Evolutionary conservation across 73 alveolate species (phyloP).

Genomic region (Tetrahymena malaccensis): DNA sequence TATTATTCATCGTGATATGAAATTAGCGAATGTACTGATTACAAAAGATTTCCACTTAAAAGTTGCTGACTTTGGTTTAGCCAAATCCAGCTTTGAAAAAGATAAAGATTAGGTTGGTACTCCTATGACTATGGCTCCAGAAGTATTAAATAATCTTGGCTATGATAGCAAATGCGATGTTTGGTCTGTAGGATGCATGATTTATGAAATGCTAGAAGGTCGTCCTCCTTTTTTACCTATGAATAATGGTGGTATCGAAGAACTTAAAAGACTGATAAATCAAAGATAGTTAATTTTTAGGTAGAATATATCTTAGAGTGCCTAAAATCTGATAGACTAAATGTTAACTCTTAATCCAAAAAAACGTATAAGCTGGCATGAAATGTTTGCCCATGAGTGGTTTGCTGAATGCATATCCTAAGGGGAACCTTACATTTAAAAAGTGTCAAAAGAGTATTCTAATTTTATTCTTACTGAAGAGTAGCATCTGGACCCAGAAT

Average conservation of each 20-base stretch:
- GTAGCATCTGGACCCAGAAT: background rate
- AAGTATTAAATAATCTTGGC: background rate
- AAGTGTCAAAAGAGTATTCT: background rate
- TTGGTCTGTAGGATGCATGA: background rate
- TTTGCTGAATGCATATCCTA: background rate
- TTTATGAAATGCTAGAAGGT: background rate
- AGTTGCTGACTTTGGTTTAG: slow-evolving; percentile 71
- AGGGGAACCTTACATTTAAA: background rate
- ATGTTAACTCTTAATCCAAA: background rate
- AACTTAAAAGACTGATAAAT: background rate
- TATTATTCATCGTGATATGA: slow-evolving; percentile 32
- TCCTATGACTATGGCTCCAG: background rate
- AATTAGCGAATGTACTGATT: slow-evolving; percentile 7
- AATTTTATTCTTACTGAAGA: background rate
- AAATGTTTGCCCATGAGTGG: background rate
- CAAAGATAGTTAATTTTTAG: background rate
- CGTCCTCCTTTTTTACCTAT: background rate
- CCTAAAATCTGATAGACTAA: background rate
- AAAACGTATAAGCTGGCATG: background rate
- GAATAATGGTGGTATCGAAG: background rate
- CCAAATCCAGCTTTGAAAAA: slow-evolving; percentile 33
- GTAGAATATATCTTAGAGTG: background rate
- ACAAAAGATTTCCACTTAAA: slow-evolving; percentile 1
- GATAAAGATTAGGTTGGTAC: background rate
- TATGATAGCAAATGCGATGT: background rate